Conservation (phyloP, 2,329 filamentous ascomycete species). For the Colletotrichum siamense region DNA sequence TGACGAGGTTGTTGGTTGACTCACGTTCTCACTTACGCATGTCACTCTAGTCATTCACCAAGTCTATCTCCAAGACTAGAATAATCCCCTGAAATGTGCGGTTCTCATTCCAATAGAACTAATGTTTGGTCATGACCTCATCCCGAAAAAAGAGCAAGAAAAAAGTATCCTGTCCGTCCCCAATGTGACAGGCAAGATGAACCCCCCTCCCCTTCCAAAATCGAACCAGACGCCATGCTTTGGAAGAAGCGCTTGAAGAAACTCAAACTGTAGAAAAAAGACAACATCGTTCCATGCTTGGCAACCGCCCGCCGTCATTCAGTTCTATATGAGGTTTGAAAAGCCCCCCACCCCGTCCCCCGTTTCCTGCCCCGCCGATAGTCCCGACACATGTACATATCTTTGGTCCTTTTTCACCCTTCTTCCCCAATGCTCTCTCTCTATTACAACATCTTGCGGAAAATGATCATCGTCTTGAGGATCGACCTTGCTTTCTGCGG, state of each 20-base stretch:
- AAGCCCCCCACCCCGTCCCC: background rate
- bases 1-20: rapidly evolving
- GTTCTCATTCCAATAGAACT: constrained; percentile 2
- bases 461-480: background rate
- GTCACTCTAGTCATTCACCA: background rate
- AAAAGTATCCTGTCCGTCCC: background rate
- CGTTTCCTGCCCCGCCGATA: background rate
- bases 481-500: constrained; percentile 37
- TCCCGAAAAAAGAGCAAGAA: background rate
- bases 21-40: background rate
- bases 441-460: background rate
- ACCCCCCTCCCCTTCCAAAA: background rate
- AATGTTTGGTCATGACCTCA: constrained; percentile 12
- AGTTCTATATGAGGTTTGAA: background rate
- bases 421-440: background rate
- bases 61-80: too few relatives aligned
- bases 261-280: background rate
- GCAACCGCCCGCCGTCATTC: background rate
- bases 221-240: constrained; percentile 16
- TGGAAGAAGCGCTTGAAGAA: constrained; percentile 15
- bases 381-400: background rate
- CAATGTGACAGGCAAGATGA: background rate
- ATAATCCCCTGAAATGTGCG: background rate
- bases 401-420: background rate
- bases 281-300: background rate